These are phyloP conservation scores for Trichosphaerium sp. DNA, from an alignment of 78 protist genomes.

Conservation along the genomic window DNA sequence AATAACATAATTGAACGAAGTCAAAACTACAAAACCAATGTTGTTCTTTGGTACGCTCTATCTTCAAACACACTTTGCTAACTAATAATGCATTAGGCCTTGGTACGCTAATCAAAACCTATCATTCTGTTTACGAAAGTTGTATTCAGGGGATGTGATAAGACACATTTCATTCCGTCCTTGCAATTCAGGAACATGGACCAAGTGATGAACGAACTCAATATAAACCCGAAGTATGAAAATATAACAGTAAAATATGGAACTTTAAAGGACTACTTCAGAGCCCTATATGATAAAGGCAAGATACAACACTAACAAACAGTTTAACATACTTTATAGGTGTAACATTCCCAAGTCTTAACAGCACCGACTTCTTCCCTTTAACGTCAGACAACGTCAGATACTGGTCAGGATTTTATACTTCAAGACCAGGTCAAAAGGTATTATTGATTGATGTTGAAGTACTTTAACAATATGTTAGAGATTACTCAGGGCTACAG, in stretches of 20 bases:
- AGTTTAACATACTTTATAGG: no score
- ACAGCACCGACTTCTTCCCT: conserved; percentile 13
- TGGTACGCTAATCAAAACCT: not conserved
- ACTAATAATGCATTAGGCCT: not conserved
- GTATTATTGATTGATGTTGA: no score
- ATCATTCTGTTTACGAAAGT: not conserved
- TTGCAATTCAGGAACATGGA: conserved; percentile 1
- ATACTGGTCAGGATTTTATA: conserved; percentile 31
- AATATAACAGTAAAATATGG: conserved; percentile 3
- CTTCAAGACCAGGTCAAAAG: conserved; percentile 30
- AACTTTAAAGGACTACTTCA: conserved; percentile 11
- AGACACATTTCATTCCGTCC: not conserved
- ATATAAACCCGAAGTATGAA: not conserved
- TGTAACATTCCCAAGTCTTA: no score
- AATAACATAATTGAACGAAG: not conserved
- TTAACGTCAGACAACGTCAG: not conserved
- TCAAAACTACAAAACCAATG: not conserved
- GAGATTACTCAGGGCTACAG: no score
- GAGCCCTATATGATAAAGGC: not conserved
- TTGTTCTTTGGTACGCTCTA: not conserved
- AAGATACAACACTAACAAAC: not conserved
- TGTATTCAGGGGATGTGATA: conserved; percentile 10
- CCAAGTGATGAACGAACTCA: not conserved
- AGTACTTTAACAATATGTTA: no score
- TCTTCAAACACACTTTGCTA: not conserved